phyloP scores from a whole-genome alignment of 805 yeast species.

The Yamadazyma paraphyllophila region DNA sequence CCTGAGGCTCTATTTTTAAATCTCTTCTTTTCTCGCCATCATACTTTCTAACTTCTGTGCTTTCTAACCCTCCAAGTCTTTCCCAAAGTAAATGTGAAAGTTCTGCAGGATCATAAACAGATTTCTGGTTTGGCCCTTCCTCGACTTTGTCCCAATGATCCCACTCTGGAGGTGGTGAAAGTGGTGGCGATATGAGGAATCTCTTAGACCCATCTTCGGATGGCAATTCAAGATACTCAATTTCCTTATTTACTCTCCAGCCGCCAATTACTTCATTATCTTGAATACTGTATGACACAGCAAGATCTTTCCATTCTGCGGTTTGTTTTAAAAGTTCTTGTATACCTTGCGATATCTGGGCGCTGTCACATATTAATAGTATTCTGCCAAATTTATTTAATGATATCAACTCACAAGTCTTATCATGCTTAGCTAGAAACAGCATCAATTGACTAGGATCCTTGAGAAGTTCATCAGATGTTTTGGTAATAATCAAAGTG shows the following conservation, averaged over 20 bases:
- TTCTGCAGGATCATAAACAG: conserved; percentile 37
- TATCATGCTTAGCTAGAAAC: conserved; percentile 23
- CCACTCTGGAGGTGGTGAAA: conserved; percentile 46
- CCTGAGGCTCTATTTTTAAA: conserved; percentile 30
- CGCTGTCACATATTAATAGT: conserved; percentile 30
- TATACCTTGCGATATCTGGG: conserved; percentile 21
- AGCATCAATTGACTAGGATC: conserved; percentile 27
- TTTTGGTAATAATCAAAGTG: conserved; percentile 35
- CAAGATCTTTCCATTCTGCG: conserved; percentile 17
- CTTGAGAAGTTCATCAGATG: conserved; percentile 19
- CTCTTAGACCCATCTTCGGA: conserved; percentile 35
- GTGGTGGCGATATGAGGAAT: conserved; percentile 45
- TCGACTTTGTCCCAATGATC: conserved; percentile 40
- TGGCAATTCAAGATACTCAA: conserved; percentile 39
- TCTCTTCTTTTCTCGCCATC: conserved; percentile 17
- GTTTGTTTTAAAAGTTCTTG: conserved; percentile 15
- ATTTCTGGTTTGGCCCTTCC: conserved; percentile 38
- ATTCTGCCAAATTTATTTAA: conserved; percentile 34
- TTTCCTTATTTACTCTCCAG: conserved; percentile 11
- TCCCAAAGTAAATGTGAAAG: conserved; percentile 45
- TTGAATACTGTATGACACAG: conserved; percentile 30
- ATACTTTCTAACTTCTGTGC: conserved; percentile 31
- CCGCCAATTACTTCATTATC: conserved; percentile 25
- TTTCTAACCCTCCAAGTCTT: conserved; percentile 39
- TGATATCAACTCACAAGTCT: conserved; percentile 31